Evolutionary conservation across 2,329 filamentous ascomycete genomes (phyloP).

Genomic region (Aspergillus pseudotamarii): DNA sequence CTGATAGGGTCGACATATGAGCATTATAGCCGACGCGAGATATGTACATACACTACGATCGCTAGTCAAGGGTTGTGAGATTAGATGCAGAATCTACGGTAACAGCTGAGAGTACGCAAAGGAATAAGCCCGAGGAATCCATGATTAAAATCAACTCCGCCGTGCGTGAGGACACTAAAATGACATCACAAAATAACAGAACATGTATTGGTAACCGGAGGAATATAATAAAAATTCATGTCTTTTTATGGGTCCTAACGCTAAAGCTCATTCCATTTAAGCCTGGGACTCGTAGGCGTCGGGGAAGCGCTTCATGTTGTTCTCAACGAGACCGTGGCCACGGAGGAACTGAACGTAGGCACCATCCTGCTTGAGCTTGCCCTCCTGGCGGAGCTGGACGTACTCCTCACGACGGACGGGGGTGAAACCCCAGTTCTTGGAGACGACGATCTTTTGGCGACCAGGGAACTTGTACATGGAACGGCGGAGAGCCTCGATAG

Average conservation of each 20-base stretch:
- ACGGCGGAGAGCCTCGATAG: constrained; percentile 97
- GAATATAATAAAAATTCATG: constrained; percentile 10
- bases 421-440: constrained; percentile 99
- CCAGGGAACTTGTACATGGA: constrained; percentile 99
- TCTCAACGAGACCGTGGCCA: constrained; percentile 82
- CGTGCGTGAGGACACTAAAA: constrained; percentile 17
- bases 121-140: constrained; percentile 11
- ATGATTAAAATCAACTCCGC: constrained; percentile 18
- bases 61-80: not conserved
- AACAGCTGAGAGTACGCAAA: not conserved
- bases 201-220: constrained; percentile 6
- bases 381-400: constrained; percentile 89
- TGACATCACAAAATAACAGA: constrained; percentile 11
- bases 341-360: constrained; percentile 99
- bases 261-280: constrained; percentile 37
- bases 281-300: constrained; percentile 68
- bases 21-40: not conserved
- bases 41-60: not conserved
- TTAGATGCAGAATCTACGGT: not conserved
- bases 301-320: constrained; percentile 95
- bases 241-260: constrained; percentile 20
- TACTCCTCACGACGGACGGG: constrained; percentile 97
- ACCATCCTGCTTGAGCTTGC: constrained; percentile 94
- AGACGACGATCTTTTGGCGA: constrained; percentile 99
- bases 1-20: not conserved